These are phyloP conservation scores for Stenocarpella maydis DNA, from an alignment of 2,329 filamentous ascomycete species.

Conservation along the genomic window DNA sequence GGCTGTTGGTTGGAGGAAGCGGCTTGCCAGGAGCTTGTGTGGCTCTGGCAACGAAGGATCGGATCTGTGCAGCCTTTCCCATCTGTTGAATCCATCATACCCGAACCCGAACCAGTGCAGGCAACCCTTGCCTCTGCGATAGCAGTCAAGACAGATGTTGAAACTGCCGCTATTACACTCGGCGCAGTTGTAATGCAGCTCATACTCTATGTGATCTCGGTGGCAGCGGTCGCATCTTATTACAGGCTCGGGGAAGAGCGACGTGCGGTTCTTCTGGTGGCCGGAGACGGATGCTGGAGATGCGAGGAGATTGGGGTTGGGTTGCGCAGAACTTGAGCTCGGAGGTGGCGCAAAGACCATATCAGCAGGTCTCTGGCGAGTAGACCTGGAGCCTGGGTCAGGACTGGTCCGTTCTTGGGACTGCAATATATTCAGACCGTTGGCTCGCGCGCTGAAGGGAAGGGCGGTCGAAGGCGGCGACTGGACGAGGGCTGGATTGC, in stretches of 20 bases:
- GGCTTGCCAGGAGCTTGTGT: constrained; percentile 66
- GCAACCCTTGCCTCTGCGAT: constrained; percentile 79
- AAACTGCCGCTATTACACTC: constrained; percentile 75
- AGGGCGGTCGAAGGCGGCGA: constrained; percentile 41
- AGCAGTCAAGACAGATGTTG: constrained; percentile 84
- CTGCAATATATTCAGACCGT: constrained; percentile 33
- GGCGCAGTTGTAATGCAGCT: constrained; percentile 84
- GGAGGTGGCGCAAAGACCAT: constrained; percentile 38
- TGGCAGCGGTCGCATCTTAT: constrained; percentile 78
- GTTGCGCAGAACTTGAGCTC: constrained; percentile 13
- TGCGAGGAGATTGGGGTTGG: constrained; percentile 13
- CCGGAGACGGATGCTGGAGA: constrained; percentile 39
- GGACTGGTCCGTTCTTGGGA: constrained; percentile 35
- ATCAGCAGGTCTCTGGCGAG: constrained; percentile 39
- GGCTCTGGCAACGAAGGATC: constrained; percentile 55
- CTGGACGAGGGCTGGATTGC: constrained; percentile 37
- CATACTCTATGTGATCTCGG: constrained; percentile 79
- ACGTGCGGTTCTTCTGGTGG: constrained; percentile 53
- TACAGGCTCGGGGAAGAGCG: constrained; percentile 73
- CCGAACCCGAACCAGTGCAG: constrained; percentile 90
- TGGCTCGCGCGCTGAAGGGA: constrained; percentile 49
- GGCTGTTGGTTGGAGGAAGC: constrained; percentile 61
- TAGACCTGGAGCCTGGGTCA: constrained; percentile 7
- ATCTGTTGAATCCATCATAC: constrained; percentile 72
- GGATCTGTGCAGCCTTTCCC: constrained; percentile 61